These are phyloP conservation scores for Rugosomyces carneus DNA, from an alignment of 1,284 basidiomycete species.

Conservation along the genomic window DNA sequence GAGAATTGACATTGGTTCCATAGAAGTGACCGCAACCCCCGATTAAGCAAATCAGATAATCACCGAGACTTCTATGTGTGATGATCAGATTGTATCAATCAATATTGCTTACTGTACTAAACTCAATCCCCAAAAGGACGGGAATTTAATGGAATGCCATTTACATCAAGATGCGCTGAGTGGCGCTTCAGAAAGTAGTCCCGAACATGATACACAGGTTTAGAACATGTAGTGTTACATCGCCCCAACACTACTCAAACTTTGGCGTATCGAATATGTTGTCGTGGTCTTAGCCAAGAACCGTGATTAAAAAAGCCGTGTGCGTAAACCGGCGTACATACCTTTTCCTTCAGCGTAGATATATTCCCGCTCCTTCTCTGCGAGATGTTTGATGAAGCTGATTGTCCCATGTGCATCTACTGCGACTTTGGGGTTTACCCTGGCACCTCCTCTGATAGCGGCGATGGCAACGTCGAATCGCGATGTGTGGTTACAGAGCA, in stretches of 20 bases:
- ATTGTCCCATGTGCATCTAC: slow-evolving; percentile 47
- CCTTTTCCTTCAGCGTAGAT: slow-evolving; percentile 53
- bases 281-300: slow-evolving; percentile 23
- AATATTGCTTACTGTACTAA: too few species aligned
- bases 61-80: neutral
- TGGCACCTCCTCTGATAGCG: slow-evolving; percentile 49
- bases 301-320: neutral
- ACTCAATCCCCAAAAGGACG: too few species aligned
- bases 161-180: too few species aligned
- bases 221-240: too few species aligned
- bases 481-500: slow-evolving; percentile 61
- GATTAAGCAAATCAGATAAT: too few species aligned
- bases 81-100: neutral
- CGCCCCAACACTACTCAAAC: slow-evolving; percentile 15
- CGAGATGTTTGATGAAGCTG: slow-evolving; percentile 48
- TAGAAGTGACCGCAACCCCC: neutral
- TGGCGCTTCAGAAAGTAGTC: too few species aligned
- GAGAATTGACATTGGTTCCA: neutral
- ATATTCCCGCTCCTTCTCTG: slow-evolving; percentile 48
- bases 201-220: too few species aligned
- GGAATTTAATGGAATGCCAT: too few species aligned
- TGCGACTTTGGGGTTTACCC: slow-evolving; percentile 45
- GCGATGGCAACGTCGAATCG: slow-evolving; percentile 56
- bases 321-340: neutral
- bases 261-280: slow-evolving; percentile 25